A percentile compares a stretch with the other conserved stretches of the same genome.
These are phyloP conservation scores for Gossypium thurberi DNA, from an alignment of 345 rosid genomes.

Conservation along the genomic window DNA sequence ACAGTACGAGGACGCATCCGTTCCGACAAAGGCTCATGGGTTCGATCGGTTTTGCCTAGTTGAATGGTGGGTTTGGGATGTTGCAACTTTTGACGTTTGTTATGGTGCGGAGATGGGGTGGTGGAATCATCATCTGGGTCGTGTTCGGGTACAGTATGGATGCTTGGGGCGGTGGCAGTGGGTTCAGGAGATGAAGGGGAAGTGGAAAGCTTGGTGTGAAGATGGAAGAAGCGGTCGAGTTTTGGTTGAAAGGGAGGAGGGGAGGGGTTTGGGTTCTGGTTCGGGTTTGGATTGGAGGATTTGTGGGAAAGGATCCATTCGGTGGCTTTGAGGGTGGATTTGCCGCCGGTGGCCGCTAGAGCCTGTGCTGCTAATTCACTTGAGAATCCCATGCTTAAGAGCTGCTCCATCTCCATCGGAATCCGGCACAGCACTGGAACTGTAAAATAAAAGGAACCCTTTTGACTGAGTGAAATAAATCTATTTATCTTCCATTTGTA, in stretches of 20 bases:
- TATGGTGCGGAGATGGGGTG: conserved; percentile 10
- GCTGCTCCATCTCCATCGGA: conserved; percentile 51
- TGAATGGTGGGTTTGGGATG: not conserved
- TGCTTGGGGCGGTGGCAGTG: not conserved
- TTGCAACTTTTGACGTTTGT: conserved; percentile 31
- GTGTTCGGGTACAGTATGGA: not conserved
- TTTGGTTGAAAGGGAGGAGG: conserved; percentile 33
- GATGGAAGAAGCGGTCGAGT: conserved; percentile 51
- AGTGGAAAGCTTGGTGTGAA: conserved; percentile 23
- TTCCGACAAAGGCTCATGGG: conserved; percentile 52
- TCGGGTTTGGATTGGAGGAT: conserved; percentile 8
- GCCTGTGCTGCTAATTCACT: conserved; percentile 49
- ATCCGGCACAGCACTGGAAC: not conserved
- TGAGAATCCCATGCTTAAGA: conserved; percentile 53
- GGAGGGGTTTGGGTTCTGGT: not conserved
- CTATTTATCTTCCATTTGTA: not conserved
- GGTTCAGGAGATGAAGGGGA: conserved; percentile 10
- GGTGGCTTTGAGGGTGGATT: conserved; percentile 49
- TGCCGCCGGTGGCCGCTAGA: conserved; percentile 57
- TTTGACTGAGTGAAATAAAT: no score
- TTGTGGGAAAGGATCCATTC: conserved; percentile 55
- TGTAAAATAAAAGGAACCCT: no score
- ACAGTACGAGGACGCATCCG: conserved; percentile 74
- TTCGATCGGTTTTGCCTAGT: not conserved
- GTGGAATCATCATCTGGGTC: conserved; percentile 6